Percentiles rank a stretch among this genome's conserved stretches.
These are phyloP conservation scores for Leishmania martiniquensis DNA, from an alignment of 208 protist species.

Conservation along the genomic window DNA sequence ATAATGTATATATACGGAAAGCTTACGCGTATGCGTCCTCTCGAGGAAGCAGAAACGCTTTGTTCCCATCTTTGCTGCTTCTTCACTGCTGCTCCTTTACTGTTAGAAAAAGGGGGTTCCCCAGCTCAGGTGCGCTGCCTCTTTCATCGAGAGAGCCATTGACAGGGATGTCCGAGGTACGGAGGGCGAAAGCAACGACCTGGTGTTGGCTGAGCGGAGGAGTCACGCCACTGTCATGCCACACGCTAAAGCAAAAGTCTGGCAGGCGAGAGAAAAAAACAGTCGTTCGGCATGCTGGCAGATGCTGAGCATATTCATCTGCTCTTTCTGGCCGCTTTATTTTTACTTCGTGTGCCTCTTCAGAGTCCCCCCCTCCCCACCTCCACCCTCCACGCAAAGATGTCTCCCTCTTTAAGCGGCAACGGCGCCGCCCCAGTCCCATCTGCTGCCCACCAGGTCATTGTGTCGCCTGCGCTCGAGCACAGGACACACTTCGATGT, in stretches of 20 bases:
- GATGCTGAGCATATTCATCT: neutral
- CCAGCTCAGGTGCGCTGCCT: neutral
- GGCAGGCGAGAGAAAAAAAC: too few relatives aligned
- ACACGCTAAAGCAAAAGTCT: too few relatives aligned
- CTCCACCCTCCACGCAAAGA: neutral
- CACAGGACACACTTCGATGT: neutral
- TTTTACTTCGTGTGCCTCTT: neutral
- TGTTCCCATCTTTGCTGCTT: neutral
- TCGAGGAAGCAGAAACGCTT: too few relatives aligned
- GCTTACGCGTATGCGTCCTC: too few relatives aligned
- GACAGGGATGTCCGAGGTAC: neutral
- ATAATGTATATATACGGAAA: too few relatives aligned
- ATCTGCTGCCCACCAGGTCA: neutral
- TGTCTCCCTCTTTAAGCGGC: neutral
- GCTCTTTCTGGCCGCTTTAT: neutral
- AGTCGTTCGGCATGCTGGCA: neutral
- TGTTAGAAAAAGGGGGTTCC: too few relatives aligned
- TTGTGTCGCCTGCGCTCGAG: neutral
- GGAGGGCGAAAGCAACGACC: too few relatives aligned
- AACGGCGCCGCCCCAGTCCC: neutral
- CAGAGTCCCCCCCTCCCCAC: neutral
- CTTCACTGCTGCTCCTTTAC: constrained; percentile 9
- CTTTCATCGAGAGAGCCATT: neutral
- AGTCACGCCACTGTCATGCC: too few relatives aligned
- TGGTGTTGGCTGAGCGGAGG: too few relatives aligned